Conservation (phyloP, 306 rosid species). For the Pyrus betulifolia region DNA sequence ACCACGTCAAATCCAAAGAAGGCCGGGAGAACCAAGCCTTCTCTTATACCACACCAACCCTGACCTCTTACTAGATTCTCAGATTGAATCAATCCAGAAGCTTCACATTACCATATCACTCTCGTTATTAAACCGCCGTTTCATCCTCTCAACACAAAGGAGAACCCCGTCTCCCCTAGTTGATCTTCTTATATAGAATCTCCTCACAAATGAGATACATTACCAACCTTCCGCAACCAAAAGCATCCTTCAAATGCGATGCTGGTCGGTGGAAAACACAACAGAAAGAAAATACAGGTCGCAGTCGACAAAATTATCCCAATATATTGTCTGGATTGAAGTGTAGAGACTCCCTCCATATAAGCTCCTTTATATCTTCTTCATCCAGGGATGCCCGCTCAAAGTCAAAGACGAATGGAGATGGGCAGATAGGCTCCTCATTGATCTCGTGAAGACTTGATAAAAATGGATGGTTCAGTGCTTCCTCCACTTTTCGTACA, state of each 20-base stretch:
- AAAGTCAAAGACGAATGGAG: slow-evolving; percentile 74
- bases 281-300: not conserved
- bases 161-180: slow-evolving; percentile 34
- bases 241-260: slow-evolving; percentile 9
- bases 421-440: slow-evolving; percentile 83
- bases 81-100: slow-evolving; percentile 1
- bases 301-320: slow-evolving; percentile 12
- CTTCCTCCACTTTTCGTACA: slow-evolving; percentile 67
- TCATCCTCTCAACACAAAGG: slow-evolving; percentile 17
- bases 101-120: not conserved
- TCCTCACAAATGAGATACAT: slow-evolving; percentile 6
- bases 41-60: slow-evolving; percentile 23
- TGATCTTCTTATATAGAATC: slow-evolving; percentile 8
- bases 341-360: slow-evolving; percentile 71
- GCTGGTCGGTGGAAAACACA: not conserved
- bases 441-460: slow-evolving; percentile 91
- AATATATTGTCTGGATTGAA: slow-evolving; percentile 31
- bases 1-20: not conserved
- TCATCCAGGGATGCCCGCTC: slow-evolving; percentile 69
- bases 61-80: not conserved
- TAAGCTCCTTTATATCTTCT: slow-evolving; percentile 89
- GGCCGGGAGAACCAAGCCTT: slow-evolving; percentile 31
- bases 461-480: slow-evolving; percentile 81
- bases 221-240: slow-evolving; percentile 7
- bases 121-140: not conserved